A percentile compares a stretch with the other conserved stretches of the same genome.
phyloP scores from a whole-genome alignment of 2,329 filamentous ascomycete genomes.

The Esteya vermicola region DNA sequence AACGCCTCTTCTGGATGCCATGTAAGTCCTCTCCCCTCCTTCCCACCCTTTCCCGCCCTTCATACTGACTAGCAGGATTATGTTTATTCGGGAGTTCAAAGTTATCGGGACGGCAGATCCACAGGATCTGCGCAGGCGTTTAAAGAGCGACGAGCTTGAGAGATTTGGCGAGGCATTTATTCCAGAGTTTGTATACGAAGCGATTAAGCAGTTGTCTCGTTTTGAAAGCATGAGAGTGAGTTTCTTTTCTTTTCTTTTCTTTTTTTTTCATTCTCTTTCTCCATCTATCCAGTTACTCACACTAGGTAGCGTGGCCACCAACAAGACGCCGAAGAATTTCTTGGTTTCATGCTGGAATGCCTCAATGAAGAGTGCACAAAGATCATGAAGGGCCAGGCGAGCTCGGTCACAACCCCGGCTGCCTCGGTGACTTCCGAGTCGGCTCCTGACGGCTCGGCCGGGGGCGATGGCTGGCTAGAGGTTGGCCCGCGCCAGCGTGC shows the following conservation, averaged over 20 bases:
- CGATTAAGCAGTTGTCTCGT: constrained; percentile 70
- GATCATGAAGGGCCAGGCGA: constrained; percentile 46
- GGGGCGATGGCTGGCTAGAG: constrained; percentile 76
- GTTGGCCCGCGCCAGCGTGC: constrained; percentile 86
- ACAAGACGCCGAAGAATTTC: constrained; percentile 94
- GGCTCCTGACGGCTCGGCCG: constrained; percentile 12
- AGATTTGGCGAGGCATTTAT: constrained; percentile 84
- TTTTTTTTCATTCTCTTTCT: too few relatives aligned
- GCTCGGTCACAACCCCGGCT: constrained; percentile 24
- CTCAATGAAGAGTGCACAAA: constrained; percentile 84
- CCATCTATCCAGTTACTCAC: too few relatives aligned
- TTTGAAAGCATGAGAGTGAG: constrained; percentile 85
- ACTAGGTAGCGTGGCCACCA: constrained; percentile 82
- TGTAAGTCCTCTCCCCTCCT: constrained; percentile 42
- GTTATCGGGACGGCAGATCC: constrained; percentile 67
- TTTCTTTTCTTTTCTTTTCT: constrained; percentile 7
- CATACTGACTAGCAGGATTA: constrained; percentile 45
- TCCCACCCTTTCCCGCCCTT: not conserved
- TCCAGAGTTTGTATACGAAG: constrained; percentile 90
- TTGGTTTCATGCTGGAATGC: constrained; percentile 83
- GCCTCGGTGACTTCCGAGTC: constrained; percentile 15
- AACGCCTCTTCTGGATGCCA: constrained; percentile 83
- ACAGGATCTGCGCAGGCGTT: constrained; percentile 53
- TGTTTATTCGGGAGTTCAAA: constrained; percentile 89
- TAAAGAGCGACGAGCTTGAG: constrained; percentile 76